Conservation (phyloP, 2,329 filamentous ascomycete genomes). For the Clonostachys rosea region DNA sequence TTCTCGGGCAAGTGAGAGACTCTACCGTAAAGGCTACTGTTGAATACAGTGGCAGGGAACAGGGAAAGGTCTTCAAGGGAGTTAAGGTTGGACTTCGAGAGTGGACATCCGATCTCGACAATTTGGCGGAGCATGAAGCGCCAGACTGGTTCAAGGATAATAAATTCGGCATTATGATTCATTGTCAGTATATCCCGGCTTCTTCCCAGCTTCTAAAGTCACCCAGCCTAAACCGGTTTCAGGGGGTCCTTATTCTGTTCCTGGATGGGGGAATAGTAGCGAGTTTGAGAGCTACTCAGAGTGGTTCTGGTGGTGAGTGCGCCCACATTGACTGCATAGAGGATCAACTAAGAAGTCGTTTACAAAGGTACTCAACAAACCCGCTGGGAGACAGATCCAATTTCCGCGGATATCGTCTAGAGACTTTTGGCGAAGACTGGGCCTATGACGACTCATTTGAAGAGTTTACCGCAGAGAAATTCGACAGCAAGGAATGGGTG, state of each 20-base stretch:
- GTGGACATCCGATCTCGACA: constrained; percentile 22
- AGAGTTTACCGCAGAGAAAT: constrained; percentile 44
- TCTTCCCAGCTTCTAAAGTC: constrained; percentile 5
- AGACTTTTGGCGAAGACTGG: constrained; percentile 43
- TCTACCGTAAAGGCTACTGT: neutral
- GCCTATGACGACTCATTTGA: constrained; percentile 52
- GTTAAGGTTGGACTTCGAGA: constrained; percentile 24
- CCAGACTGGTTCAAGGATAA: constrained; percentile 8
- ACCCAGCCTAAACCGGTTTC: constrained; percentile 5
- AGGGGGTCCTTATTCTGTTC: constrained; percentile 5
- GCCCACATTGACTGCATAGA: constrained; percentile 21
- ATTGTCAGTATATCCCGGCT: constrained; percentile 8
- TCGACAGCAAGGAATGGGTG: constrained; percentile 47
- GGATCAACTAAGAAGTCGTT: constrained; percentile 5
- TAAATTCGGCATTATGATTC: constrained; percentile 9
- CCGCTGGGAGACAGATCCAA: constrained; percentile 27
- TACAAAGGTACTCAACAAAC: no score
- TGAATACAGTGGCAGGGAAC: neutral
- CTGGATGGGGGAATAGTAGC: constrained; percentile 39
- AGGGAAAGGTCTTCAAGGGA: constrained; percentile 5
- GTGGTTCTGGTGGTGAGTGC: constrained; percentile 46
- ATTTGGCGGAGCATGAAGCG: constrained; percentile 2
- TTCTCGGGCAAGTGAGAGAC: constrained; percentile 9
- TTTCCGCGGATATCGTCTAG: constrained; percentile 42
- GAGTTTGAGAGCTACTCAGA: constrained; percentile 34